These are phyloP conservation scores for Metschnikowia noctiluminum DNA, from an alignment of 805 yeast genomes.

Conservation along the genomic window DNA sequence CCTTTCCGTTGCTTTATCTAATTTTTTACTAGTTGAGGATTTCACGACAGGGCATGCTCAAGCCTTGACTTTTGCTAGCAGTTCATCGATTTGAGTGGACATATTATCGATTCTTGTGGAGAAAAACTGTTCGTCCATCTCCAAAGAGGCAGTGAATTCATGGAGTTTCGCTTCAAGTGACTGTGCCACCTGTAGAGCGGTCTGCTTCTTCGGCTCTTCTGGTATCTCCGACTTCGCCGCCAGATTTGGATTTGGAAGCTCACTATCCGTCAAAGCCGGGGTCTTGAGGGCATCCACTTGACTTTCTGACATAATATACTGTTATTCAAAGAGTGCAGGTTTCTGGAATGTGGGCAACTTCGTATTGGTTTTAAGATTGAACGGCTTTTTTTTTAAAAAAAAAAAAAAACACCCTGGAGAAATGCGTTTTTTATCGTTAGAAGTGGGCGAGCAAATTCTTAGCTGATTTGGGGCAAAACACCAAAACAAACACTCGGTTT, in stretches of 20 bases:
- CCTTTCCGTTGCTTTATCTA: too few species aligned
- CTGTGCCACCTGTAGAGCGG: constrained; percentile 32
- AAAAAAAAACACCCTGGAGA: not conserved
- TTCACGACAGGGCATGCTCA: too few species aligned
- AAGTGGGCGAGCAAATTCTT: not conserved
- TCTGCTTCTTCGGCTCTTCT: constrained; percentile 11
- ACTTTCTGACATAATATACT: constrained; percentile 4
- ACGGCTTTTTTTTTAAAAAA: not conserved
- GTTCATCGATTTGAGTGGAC: constrained; percentile 17
- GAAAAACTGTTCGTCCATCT: constrained; percentile 28
- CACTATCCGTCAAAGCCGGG: constrained; percentile 30
- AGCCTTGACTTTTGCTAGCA: constrained; percentile 1
- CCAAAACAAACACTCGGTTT: too few species aligned
- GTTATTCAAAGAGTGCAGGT: not conserved
- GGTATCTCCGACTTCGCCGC: constrained; percentile 2
- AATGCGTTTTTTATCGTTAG: not conserved
- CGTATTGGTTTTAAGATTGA: too few species aligned
- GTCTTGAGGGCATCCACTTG: constrained; percentile 33
- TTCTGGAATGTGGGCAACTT: not conserved
- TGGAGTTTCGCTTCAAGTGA: constrained; percentile 28
- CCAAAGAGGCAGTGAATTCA: constrained; percentile 21
- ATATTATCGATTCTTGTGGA: constrained; percentile 24
- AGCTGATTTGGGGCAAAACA: too few species aligned
- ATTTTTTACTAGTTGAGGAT: too few species aligned
- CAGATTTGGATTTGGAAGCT: constrained; percentile 17